phyloP scores from a whole-genome alignment of 139 green algal genomes.

The Chlorella sp. region DNA sequence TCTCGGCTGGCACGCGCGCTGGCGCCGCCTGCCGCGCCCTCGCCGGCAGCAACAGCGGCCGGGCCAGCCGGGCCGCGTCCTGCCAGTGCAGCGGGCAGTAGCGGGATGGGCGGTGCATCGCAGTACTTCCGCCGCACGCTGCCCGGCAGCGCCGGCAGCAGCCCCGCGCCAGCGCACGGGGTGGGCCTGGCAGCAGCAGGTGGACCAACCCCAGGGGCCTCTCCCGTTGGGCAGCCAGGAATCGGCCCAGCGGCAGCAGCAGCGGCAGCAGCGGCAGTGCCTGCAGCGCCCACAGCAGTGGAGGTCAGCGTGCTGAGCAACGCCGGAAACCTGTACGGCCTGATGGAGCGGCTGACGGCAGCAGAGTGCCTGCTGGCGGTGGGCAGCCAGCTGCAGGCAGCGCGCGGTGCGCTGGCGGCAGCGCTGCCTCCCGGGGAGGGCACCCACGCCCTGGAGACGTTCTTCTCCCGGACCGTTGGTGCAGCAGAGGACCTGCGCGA shows the following conservation, averaged over 20 bases:
- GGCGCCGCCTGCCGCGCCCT: not conserved
- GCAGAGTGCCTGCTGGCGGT: slow-evolving; percentile 47
- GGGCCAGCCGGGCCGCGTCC: not conserved
- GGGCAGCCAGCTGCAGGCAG: slow-evolving; percentile 28
- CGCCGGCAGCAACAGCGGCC: not conserved
- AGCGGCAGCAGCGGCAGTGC: not conserved
- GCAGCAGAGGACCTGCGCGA: slow-evolving; percentile 49
- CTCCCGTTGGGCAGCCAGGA: not conserved
- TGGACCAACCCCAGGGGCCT: not conserved
- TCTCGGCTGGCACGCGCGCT: slow-evolving; percentile 33
- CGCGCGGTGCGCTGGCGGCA: slow-evolving; percentile 19
- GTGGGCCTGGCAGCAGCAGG: not conserved
- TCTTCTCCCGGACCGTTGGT: slow-evolving; percentile 36
- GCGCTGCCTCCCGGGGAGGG: slow-evolving; percentile 38
- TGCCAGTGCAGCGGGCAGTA: not conserved
- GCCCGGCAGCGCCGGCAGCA: slow-evolving; percentile 3
- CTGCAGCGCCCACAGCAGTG: not conserved
- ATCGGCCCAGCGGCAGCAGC: not conserved
- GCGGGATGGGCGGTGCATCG: not conserved
- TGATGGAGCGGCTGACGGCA: slow-evolving; percentile 51
- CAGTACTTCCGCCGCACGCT: slow-evolving; percentile 23
- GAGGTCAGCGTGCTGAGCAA: slow-evolving; percentile 18
- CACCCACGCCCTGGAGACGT: slow-evolving; percentile 35
- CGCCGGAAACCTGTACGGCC: slow-evolving; percentile 58
- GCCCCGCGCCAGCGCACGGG: not conserved